A percentile compares a stretch with the other conserved stretches of the same genome.
phyloP scores from a whole-genome alignment of 306 rosid species.

The Pyrus pyrifolia region DNA sequence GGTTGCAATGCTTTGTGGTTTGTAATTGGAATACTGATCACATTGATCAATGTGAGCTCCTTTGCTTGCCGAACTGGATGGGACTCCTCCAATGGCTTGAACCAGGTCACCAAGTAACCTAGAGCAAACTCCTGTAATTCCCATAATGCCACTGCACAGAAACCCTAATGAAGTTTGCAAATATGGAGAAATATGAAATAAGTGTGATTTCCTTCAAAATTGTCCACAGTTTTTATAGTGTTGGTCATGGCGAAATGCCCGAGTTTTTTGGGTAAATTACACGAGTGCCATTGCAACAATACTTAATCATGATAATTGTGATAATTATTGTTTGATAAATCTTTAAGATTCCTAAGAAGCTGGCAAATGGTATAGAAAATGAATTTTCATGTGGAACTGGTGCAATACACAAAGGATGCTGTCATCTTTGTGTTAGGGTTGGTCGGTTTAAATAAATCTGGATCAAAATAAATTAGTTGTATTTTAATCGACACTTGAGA shows the following conservation, averaged over 20 bases:
- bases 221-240: constrained; percentile 34
- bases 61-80: constrained; percentile 11
- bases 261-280: constrained; percentile 8
- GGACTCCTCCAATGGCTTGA: constrained; percentile 33
- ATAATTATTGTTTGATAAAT: constrained; percentile 10
- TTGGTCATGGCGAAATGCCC: constrained; percentile 15
- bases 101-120: constrained; percentile 53
- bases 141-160: constrained; percentile 27
- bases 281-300: constrained; percentile 28
- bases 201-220: neutral
- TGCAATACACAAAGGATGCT: constrained; percentile 1
- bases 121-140: constrained; percentile 50
- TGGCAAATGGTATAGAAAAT: constrained; percentile 32
- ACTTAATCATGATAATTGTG: constrained; percentile 3
- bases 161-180: neutral
- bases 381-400: neutral
- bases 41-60: constrained; percentile 1
- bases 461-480: neutral
- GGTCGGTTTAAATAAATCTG: constrained; percentile 3
- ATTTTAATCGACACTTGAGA: neutral
- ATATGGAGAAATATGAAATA: neutral
- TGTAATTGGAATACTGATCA: neutral
- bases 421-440: neutral
- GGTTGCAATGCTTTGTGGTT: neutral
- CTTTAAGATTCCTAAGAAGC: constrained; percentile 32